Conservation (phyloP, 306 rosid species). For the Cyamopsis tetragonoloba region DNA sequence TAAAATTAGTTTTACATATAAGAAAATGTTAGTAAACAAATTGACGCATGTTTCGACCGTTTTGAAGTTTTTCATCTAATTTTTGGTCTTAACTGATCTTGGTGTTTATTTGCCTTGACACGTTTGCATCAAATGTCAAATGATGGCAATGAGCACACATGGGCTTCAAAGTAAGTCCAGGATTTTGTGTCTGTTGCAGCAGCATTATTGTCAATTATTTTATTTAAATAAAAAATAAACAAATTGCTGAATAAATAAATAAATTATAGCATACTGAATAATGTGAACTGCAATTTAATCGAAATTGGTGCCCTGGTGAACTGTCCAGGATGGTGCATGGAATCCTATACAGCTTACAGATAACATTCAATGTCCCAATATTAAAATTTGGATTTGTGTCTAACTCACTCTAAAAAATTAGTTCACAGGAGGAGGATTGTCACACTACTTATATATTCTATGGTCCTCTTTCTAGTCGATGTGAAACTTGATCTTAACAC, state of each 20-base stretch:
- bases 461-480: no score
- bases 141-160: conserved; percentile 5
- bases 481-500: no score
- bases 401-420: no score
- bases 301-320: background rate
- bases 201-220: conserved; percentile 8
- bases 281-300: conserved; percentile 1
- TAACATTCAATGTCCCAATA: background rate
- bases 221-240: no score
- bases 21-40: no score
- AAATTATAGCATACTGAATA: background rate
- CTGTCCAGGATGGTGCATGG: no score
- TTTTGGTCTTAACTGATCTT: background rate
- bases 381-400: no score
- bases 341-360: background rate
- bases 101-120: background rate
- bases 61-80: background rate
- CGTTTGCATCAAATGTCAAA: conserved; percentile 6
- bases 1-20: no score
- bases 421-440: no score
- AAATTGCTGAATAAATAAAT: no score
- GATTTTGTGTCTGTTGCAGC: background rate
- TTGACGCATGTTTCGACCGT: no score
- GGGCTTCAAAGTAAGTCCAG: background rate
- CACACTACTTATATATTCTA: no score